A percentile compares a stretch with the other conserved stretches of the same genome.
Evolutionary conservation across 208 protist genomes (phyloP).

Genomic region (Leishmania tropica): DNA sequence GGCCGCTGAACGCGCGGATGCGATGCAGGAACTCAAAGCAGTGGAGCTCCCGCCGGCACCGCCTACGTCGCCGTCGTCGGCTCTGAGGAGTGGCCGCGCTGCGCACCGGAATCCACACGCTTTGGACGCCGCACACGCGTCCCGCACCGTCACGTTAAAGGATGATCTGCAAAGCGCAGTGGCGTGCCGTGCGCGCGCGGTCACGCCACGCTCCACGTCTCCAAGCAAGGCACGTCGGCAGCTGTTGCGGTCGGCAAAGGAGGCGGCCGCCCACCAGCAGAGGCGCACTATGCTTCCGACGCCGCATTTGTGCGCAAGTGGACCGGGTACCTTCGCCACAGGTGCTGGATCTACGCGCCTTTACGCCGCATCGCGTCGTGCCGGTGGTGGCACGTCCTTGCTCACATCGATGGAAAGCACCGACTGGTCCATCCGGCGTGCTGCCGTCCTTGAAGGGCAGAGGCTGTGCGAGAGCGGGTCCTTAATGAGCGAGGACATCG

Average conservation of each 20-base stretch:
- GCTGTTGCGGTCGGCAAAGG: conserved; percentile 17
- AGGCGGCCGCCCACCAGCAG: neutral
- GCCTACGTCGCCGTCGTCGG: neutral
- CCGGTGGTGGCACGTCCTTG: conserved; percentile 3
- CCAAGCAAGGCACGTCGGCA: conserved; percentile 5
- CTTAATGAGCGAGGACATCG: conserved; percentile 11
- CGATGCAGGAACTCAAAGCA: conserved; percentile 25
- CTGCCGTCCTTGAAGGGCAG: conserved; percentile 9
- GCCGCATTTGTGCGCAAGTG: neutral
- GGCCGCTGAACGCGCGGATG: conserved; percentile 5
- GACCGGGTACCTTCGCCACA: neutral
- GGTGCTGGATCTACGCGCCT: neutral
- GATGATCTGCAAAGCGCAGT: conserved; percentile 38
- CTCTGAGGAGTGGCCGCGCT: no score
- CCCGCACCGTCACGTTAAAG: conserved; percentile 30
- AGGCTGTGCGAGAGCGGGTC: conserved; percentile 4
- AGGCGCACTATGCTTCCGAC: neutral
- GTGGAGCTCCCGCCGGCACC: neutral
- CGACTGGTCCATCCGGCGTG: conserved; percentile 37
- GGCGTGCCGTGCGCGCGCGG: conserved; percentile 25
- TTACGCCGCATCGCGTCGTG: neutral
- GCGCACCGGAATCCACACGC: neutral
- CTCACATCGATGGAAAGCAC: conserved; percentile 32
- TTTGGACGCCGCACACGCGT: neutral
- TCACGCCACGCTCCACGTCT: neutral